These are phyloP conservation scores for Amniculicola lignicola DNA, from an alignment of 495 filamentous ascomycete genomes.

Conservation along the genomic window DNA sequence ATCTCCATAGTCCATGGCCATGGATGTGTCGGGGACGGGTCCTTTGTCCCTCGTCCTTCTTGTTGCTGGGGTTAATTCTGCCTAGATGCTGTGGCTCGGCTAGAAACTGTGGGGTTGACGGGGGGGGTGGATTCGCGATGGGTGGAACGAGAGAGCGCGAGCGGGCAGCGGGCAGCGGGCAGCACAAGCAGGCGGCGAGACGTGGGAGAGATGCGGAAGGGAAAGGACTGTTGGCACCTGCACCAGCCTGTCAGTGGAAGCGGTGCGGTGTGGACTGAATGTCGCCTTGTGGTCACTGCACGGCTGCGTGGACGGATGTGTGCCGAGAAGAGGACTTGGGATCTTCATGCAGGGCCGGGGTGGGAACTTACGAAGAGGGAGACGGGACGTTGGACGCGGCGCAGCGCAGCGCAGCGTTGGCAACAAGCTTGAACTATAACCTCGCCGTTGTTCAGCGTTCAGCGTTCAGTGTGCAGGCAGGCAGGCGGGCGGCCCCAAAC, in stretches of 20 bases:
- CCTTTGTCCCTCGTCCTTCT: not conserved
- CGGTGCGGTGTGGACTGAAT: not conserved
- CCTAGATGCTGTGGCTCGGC: no score
- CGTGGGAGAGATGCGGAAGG: not conserved
- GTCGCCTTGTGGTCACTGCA: not conserved
- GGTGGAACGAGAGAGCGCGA: not conserved
- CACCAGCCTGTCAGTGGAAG: not conserved
- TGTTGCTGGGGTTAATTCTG: no score
- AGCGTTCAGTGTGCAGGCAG: no score
- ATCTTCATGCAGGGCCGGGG: constrained; percentile 15
- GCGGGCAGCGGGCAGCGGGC: not conserved
- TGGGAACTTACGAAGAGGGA: constrained; percentile 12
- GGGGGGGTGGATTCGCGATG: not conserved
- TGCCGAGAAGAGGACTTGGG: no score
- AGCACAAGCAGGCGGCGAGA: not conserved
- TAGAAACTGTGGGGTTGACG: no score
- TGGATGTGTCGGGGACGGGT: not conserved
- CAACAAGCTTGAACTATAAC: no score
- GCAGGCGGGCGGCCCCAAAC: no score
- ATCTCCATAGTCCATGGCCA: constrained; percentile 29
- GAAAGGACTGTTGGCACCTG: not conserved
- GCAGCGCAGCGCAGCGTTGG: no score
- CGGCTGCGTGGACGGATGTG: not conserved
- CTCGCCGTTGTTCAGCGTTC: no score
- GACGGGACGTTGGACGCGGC: not conserved